Conservation (phyloP, 306 rosid species). For the Corylus heterophylla region DNA sequence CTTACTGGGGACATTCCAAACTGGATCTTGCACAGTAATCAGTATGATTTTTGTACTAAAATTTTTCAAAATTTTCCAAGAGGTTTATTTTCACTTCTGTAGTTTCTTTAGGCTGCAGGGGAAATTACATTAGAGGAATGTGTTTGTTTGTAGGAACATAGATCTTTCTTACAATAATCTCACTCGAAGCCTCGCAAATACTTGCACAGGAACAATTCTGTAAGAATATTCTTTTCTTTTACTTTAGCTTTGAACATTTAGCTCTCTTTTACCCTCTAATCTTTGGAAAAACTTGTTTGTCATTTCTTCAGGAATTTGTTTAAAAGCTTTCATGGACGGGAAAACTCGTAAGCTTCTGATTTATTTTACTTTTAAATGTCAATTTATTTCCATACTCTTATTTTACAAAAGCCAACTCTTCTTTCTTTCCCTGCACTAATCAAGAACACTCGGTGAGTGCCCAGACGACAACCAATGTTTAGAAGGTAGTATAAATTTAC, state of each 20-base stretch:
- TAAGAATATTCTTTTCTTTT: neutral
- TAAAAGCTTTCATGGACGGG: slow-evolving; percentile 2
- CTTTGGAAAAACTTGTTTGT: neutral
- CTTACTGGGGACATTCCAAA: slow-evolving; percentile 27
- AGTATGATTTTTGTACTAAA: slow-evolving; percentile 9
- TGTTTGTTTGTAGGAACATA: neutral
- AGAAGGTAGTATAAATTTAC: slow-evolving; percentile 9
- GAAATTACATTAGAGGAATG: neutral
- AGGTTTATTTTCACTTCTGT: neutral
- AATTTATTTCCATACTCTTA: neutral
- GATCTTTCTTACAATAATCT: slow-evolving; percentile 37
- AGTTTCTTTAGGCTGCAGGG: neutral
- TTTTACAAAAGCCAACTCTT: neutral
- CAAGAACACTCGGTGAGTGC: slow-evolving; percentile 8
- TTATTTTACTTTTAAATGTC: neutral
- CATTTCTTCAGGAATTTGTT: slow-evolving; percentile 25
- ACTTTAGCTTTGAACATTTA: neutral
- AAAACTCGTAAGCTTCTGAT: slow-evolving; percentile 25
- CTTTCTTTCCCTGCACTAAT: neutral
- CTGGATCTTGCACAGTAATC: slow-evolving; percentile 12
- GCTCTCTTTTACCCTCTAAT: neutral
- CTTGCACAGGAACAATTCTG: slow-evolving; percentile 4
- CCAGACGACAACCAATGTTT: slow-evolving; percentile 5
- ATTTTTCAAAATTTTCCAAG: neutral
- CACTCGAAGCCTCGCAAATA: neutral